Conservation (phyloP, 257 asterid genomes). For the Rauvolfia tetraphylla region DNA sequence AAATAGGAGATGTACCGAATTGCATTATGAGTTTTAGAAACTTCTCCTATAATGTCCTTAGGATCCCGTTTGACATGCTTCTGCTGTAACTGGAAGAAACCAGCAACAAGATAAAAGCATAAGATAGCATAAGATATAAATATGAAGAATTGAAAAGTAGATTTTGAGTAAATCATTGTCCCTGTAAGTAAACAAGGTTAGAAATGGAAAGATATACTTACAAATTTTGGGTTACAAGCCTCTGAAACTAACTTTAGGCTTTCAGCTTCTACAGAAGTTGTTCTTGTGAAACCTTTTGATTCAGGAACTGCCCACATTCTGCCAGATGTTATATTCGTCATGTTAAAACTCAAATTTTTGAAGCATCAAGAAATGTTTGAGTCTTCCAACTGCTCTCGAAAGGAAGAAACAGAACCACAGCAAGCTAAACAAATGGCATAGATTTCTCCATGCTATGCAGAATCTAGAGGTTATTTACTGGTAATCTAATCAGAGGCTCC, state of each 20-base stretch:
- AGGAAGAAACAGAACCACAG: background rate
- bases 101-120: background rate
- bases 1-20: slow-evolving; percentile 50
- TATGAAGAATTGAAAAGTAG: slow-evolving; percentile 1
- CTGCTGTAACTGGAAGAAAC: slow-evolving; percentile 35
- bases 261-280: slow-evolving; percentile 62
- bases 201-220: slow-evolving; percentile 35
- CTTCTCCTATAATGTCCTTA: slow-evolving; percentile 52
- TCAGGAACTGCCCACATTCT: slow-evolving; percentile 68
- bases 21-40: slow-evolving; percentile 48
- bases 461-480: background rate
- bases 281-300: slow-evolving; percentile 56
- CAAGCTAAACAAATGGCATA: background rate
- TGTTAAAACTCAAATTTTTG: background rate
- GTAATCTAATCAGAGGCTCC: background rate
- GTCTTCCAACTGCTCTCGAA: background rate
- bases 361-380: background rate
- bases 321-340: slow-evolving; percentile 14
- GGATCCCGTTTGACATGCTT: slow-evolving; percentile 48
- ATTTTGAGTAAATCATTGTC: background rate
- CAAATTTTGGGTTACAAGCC: slow-evolving; percentile 63
- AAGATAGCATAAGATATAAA: background rate
- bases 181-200: background rate
- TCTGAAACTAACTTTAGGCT: slow-evolving; percentile 67
- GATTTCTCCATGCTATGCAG: background rate